phyloP scores from a whole-genome alignment of 2,329 filamentous ascomycete species.

The Anthostomella pinea region DNA sequence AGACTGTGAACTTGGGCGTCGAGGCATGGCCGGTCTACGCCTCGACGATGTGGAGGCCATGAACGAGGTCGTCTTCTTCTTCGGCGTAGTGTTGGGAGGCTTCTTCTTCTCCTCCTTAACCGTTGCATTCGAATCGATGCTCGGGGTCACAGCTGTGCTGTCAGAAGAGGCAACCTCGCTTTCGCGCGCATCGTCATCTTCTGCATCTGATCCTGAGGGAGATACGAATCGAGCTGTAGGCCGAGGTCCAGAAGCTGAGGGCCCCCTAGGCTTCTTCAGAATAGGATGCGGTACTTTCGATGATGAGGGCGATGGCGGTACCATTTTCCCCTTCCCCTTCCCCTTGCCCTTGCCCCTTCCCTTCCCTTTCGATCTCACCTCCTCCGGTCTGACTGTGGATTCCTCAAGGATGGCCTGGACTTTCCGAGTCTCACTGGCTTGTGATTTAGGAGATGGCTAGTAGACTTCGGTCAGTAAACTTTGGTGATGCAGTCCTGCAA shows the following conservation, averaged over 20 bases:
- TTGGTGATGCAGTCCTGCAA: constrained; percentile 2
- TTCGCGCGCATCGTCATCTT: constrained; percentile 33
- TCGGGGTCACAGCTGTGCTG: constrained; percentile 34
- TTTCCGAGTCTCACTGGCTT: constrained; percentile 12
- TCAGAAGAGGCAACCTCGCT: constrained; percentile 39
- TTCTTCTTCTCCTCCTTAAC: constrained; percentile 27
- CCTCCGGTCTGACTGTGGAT: constrained; percentile 21
- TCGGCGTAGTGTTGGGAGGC: constrained; percentile 18
- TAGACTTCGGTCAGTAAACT: constrained; percentile 14
- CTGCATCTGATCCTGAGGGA: constrained; percentile 48
- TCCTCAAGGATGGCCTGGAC: constrained; percentile 10
- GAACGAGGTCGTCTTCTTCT: constrained; percentile 38
- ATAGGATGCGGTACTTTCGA: constrained; percentile 54
- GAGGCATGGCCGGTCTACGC: constrained; percentile 44
- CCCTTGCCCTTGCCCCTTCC: constrained; percentile 22
- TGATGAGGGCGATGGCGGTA: constrained; percentile 40
- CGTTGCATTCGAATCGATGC: constrained; percentile 22
- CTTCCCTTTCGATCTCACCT: too few relatives aligned
- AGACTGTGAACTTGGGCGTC: constrained; percentile 48
- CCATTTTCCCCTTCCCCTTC: constrained; percentile 19
- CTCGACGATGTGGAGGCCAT: constrained; percentile 44
- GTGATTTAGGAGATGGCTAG: constrained; percentile 24
- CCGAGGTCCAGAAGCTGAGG: constrained; percentile 50
- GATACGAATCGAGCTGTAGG: constrained; percentile 62
- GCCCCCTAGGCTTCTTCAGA: constrained; percentile 56